Evolutionary conservation across 257 asterid species (phyloP).

Genomic region (Lavandula angustifolia): DNA sequence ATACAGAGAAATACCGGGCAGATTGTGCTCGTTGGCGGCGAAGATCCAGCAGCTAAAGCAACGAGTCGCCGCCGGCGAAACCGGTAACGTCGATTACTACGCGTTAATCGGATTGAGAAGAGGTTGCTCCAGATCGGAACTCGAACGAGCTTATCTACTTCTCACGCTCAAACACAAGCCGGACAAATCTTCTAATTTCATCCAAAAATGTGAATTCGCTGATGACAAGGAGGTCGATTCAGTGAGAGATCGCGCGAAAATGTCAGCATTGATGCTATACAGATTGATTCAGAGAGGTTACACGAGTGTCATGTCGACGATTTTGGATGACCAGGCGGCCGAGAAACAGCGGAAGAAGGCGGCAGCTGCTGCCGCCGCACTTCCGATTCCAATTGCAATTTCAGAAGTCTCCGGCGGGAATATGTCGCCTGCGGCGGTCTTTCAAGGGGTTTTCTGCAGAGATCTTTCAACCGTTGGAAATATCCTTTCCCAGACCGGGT

Average conservation of each 20-base stretch:
- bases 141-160: slow-evolving; percentile 83
- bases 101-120: slow-evolving; percentile 74
- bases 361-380: slow-evolving; percentile 38
- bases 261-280: slow-evolving; percentile 71
- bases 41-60: slow-evolving; percentile 79
- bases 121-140: slow-evolving; percentile 81
- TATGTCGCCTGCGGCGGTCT: slow-evolving; percentile 44
- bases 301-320: slow-evolving; percentile 46
- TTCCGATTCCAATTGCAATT: not conserved
- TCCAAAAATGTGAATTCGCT: slow-evolving; percentile 80
- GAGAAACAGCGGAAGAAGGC: slow-evolving; percentile 69
- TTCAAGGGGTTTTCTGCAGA: slow-evolving; percentile 87
- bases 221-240: slow-evolving; percentile 72
- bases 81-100: slow-evolving; percentile 68
- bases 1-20: slow-evolving; percentile 92
- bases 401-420: slow-evolving; percentile 1
- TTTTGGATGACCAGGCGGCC: slow-evolving; percentile 64
- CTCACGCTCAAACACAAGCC: slow-evolving; percentile 78
- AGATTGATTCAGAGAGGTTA: slow-evolving; percentile 90
- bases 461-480: slow-evolving; percentile 74
- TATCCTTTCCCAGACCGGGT: slow-evolving; percentile 70
- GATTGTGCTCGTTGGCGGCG: slow-evolving; percentile 65
- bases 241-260: slow-evolving; percentile 64
- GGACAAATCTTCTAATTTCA: slow-evolving; percentile 64
- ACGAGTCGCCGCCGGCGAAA: slow-evolving; percentile 82